Evolutionary conservation across 352 stramenopile genomes (phyloP), one percentile per base, ranked within the genome.

Genomic region (Globisporangium barbulae): DNA sequence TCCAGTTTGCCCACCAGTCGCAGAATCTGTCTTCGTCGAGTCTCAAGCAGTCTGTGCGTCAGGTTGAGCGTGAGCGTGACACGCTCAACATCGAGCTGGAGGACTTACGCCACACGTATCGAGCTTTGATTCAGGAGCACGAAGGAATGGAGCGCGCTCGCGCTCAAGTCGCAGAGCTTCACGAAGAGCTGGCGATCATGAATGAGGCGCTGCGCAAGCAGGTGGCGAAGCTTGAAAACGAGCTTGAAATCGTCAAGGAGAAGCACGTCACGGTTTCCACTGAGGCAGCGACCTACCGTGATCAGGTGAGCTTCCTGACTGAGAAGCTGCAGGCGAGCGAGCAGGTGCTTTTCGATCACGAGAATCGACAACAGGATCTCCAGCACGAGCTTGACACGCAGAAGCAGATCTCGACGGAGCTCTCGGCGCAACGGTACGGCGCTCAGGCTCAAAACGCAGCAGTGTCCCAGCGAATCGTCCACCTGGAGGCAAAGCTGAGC

Each of bases 271-370:
- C 72, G 5, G 66, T 91, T 7, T 61, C 70, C 31, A 79, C 77
- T 0, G 84, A 95, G 65, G 69, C 67, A 19, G 61, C 69, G 5
- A 86, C 85, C 19, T 91, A 90, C 61, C 72, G 84, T 10, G 82
- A 92, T n/a, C 86, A 95, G 68, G 81, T 95, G 22, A 91, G 69
- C 45, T 88, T 90, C 47, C 64, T 95, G 17, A 90, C 84, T 1
- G 80, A 92, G 39, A 88, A 93, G 50, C 64, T 95, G 25, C 77
- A 88, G 44, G 41, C 61, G 17, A 78, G 64, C 2, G 79, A 90
- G 44, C 77, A 87, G 47, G 65, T 79, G 39, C 54, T 74, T 2
- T 49, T 74, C 9, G 72, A 80, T 25, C 45, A 53, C 2, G 68
- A 75, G 21, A 64, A 68, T 60, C 65, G 69, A 15, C 69, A 73